These are phyloP conservation scores for Hericium rajendrae DNA, from an alignment of 768 basidiomycete genomes.

Conservation along the genomic window DNA sequence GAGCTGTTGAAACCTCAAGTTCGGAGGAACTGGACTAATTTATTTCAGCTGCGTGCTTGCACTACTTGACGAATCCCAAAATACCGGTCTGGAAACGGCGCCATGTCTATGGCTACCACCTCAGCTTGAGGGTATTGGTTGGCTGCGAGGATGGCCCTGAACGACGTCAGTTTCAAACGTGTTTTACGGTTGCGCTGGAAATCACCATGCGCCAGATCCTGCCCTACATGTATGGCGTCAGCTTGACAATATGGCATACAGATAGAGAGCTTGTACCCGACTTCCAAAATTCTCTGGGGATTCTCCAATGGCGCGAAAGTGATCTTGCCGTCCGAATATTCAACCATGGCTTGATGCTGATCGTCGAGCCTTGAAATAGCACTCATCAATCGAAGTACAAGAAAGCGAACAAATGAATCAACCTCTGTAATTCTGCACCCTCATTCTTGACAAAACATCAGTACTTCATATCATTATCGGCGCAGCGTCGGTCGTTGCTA, in stretches of 20 bases:
- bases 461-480: neutral
- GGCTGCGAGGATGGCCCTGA: slow-evolving; percentile 19
- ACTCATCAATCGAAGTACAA: neutral
- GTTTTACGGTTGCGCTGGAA: too few species aligned
- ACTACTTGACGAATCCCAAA: too few species aligned
- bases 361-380: slow-evolving; percentile 14
- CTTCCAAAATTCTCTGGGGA: slow-evolving; percentile 16
- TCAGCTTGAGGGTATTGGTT: slow-evolving; percentile 6
- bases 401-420: neutral
- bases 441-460: neutral
- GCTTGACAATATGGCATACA: too few species aligned
- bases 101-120: slow-evolving; percentile 15
- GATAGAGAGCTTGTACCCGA: slow-evolving; percentile 10
- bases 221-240: neutral
- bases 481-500: neutral
- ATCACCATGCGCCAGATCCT: slow-evolving; percentile 8
- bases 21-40: slow-evolving; percentile 13
- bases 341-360: slow-evolving; percentile 16
- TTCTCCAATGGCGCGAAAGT: slow-evolving; percentile 11
- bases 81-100: slow-evolving; percentile 13
- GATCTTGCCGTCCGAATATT: slow-evolving; percentile 11
- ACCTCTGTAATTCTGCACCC: neutral
- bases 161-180: neutral
- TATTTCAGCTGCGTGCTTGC: too few species aligned
- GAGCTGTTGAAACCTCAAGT: slow-evolving; percentile 14